Percentiles rank a stretch among this genome's conserved stretches.
These are phyloP conservation scores for Alternaria metachromatica DNA, from an alignment of 2,329 filamentous ascomycete species.

Conservation along the genomic window DNA sequence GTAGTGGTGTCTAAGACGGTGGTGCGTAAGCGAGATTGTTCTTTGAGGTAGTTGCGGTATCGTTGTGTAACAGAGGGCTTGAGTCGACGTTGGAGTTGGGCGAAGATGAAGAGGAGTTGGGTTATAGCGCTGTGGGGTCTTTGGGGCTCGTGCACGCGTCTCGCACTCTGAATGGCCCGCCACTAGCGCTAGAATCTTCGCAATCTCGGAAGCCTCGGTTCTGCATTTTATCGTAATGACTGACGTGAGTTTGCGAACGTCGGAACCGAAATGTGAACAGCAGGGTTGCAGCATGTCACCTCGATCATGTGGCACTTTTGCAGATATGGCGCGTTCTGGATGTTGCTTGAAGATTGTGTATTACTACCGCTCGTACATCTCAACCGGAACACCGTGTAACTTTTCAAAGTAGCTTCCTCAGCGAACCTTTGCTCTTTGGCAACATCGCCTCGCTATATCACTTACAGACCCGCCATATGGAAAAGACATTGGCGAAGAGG, in stretches of 20 bases:
- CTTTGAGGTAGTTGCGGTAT: constrained; percentile 1
- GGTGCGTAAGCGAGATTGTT: not conserved
- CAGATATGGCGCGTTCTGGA: not conserved
- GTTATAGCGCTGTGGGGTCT: constrained; percentile 12
- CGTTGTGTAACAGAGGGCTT: constrained; percentile 8
- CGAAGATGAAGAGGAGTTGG: constrained; percentile 27
- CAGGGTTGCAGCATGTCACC: not conserved
- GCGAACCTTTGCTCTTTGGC: constrained; percentile 27
- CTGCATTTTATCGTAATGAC: not conserved
- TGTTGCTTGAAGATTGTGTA: constrained; percentile 4
- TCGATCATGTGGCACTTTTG: not conserved
- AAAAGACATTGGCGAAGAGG: constrained; percentile 21
- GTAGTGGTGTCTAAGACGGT: not conserved
- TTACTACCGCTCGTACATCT: constrained; percentile 13
- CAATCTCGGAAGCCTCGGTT: constrained; percentile 13
- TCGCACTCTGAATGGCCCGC: constrained; percentile 4
- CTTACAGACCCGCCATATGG: constrained; percentile 9
- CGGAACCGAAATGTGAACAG: not conserved
- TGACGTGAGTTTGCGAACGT: not conserved
- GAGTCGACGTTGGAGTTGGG: constrained; percentile 16
- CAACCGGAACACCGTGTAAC: constrained; percentile 33
- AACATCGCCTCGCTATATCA: constrained; percentile 45
- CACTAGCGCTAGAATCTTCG: constrained; percentile 15
- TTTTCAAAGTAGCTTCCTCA: constrained; percentile 49
- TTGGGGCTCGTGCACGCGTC: constrained; percentile 11